Conservation (phyloP, 495 filamentous ascomycete genomes). For the Schizothecium vesticola region DNA sequence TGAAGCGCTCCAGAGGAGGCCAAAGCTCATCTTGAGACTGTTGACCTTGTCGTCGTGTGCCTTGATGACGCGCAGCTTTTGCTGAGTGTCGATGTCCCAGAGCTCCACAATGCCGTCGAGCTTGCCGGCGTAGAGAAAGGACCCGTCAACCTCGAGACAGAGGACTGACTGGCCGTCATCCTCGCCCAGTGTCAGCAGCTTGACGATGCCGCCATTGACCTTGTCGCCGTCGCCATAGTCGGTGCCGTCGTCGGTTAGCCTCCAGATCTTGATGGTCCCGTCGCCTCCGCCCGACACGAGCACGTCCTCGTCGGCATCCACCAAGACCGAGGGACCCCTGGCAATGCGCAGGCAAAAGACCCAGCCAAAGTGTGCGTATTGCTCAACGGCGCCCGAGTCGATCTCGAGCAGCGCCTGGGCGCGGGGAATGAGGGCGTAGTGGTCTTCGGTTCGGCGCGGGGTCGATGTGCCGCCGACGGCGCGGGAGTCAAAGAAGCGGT, state of each 20-base stretch:
- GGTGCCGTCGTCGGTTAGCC: slow-evolving; percentile 43
- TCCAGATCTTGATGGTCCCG: slow-evolving; percentile 89
- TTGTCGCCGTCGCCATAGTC: slow-evolving; percentile 31
- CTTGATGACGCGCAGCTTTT: slow-evolving; percentile 79
- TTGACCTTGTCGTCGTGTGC: slow-evolving; percentile 78
- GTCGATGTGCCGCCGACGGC: slow-evolving; percentile 76
- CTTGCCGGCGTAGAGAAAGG: slow-evolving; percentile 84
- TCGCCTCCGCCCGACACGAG: slow-evolving; percentile 90
- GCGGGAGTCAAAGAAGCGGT: slow-evolving; percentile 91
- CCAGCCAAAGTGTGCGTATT: slow-evolving; percentile 93
- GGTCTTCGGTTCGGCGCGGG: slow-evolving; percentile 53
- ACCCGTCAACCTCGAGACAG: slow-evolving; percentile 76
- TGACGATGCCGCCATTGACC: slow-evolving; percentile 49
- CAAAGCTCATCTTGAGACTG: slow-evolving; percentile 74
- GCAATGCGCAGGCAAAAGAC: slow-evolving; percentile 90
- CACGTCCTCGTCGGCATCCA: slow-evolving; percentile 65
- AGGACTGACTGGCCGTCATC: slow-evolving; percentile 76
- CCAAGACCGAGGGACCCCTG: slow-evolving; percentile 53
- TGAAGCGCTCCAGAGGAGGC: slow-evolving; percentile 77
- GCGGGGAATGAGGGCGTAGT: slow-evolving; percentile 46
- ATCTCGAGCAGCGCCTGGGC: slow-evolving; percentile 67
- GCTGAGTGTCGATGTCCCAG: slow-evolving; percentile 93
- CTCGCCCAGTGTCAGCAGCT: slow-evolving; percentile 64
- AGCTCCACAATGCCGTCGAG: slow-evolving; percentile 88
- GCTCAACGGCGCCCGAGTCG: slow-evolving; percentile 69